These are phyloP conservation scores for Rubroshorea leprosula DNA, from an alignment of 345 rosid species.

Conservation along the genomic window DNA sequence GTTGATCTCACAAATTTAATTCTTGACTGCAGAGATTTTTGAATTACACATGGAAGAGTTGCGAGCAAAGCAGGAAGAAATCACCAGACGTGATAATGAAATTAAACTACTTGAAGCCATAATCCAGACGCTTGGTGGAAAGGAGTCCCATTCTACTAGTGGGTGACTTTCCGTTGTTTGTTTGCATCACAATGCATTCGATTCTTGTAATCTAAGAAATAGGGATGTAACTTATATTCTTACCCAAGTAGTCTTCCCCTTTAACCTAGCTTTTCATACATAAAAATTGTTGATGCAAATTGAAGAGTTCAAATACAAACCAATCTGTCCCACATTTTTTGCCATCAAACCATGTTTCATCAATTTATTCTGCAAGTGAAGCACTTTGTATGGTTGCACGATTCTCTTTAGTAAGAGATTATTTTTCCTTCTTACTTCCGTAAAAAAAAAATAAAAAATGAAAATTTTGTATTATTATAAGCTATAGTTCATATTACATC, in stretches of 20 bases:
- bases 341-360: too few species aligned
- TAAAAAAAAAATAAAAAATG: too few species aligned
- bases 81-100: slow-evolving; percentile 70
- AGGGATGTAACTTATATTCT: background rate
- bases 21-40: slow-evolving; percentile 70
- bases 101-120: slow-evolving; percentile 91
- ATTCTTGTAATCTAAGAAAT: background rate
- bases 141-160: slow-evolving; percentile 27
- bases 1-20: background rate
- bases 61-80: slow-evolving; percentile 83
- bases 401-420: too few species aligned
- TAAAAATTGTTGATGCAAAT: too few species aligned
- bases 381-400: too few species aligned
- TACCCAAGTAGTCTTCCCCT: background rate
- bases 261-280: too few species aligned
- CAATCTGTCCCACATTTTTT: too few species aligned
- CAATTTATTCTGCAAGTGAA: too few species aligned
- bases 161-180: background rate
- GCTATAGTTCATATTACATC: too few species aligned
- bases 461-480: too few species aligned
- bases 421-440: too few species aligned
- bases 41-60: slow-evolving; percentile 90
- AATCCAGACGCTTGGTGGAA: slow-evolving; percentile 87
- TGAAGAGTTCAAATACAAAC: too few species aligned
- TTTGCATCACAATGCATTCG: background rate